These are phyloP conservation scores for Mycena galericulata DNA, from an alignment of 768 basidiomycete genomes.

Conservation along the genomic window DNA sequence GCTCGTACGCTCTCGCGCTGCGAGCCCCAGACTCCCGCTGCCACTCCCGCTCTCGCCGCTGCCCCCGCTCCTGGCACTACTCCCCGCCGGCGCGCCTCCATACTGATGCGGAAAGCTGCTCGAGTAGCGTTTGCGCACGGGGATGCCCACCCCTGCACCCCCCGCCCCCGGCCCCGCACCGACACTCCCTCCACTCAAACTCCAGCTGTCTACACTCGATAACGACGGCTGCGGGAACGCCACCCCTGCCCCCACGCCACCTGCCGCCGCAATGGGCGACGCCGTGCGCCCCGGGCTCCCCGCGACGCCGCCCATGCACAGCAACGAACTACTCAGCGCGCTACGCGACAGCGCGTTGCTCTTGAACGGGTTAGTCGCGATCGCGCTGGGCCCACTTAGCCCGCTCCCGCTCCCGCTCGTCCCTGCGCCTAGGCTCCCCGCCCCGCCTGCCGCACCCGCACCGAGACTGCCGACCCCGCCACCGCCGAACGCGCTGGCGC, in stretches of 20 bases:
- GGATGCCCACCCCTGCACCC: slow-evolving; percentile 29
- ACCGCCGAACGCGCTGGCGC: neutral
- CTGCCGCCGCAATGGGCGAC: slow-evolving; percentile 8
- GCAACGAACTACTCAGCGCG: slow-evolving; percentile 26
- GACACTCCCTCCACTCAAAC: slow-evolving; percentile 11
- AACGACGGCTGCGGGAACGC: slow-evolving; percentile 26
- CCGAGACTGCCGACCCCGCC: neutral
- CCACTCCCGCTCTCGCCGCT: slow-evolving; percentile 41
- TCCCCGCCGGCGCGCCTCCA: too few relatives aligned
- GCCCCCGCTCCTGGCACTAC: slow-evolving; percentile 53
- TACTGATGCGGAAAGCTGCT: slow-evolving; percentile 85
- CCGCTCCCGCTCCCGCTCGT: too few relatives aligned
- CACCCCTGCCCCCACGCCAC: slow-evolving; percentile 30
- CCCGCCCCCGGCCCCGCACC: slow-evolving; percentile 22
- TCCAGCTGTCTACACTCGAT: slow-evolving; percentile 33
- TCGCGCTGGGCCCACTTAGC: slow-evolving; percentile 16
- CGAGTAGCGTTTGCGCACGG: slow-evolving; percentile 73
- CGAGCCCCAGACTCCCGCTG: too few relatives aligned
- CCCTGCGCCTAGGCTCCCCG: too few relatives aligned
- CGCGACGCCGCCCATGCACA: slow-evolving; percentile 18
- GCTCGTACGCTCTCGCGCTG: slow-evolving; percentile 43
- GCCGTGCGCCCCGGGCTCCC: slow-evolving; percentile 27
- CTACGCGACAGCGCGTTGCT: slow-evolving; percentile 42
- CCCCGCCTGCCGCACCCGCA: too few relatives aligned
- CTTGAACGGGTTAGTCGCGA: slow-evolving; percentile 42